A percentile compares a stretch with the other conserved stretches of the same genome.
Evolutionary conservation across 345 rosid species (phyloP).

Genomic region (Syzygium jambos): DNA sequence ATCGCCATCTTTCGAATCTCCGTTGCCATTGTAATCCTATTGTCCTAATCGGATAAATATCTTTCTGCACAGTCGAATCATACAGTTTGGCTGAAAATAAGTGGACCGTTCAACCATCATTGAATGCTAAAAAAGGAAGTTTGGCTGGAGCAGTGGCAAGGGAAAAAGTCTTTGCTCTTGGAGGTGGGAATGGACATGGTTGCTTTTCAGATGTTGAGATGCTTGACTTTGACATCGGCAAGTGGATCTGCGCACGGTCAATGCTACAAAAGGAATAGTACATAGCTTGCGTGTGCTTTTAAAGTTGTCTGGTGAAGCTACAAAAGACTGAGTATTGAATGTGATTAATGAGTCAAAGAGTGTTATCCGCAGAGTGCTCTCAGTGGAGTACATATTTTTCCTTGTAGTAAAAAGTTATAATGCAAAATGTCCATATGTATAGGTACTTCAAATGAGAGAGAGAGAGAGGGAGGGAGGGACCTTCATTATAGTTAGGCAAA

Average conservation of each 20-base stretch:
- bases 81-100: constrained; percentile 37
- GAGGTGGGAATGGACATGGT: neutral
- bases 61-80: constrained; percentile 47
- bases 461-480: no score
- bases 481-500: neutral
- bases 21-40: neutral
- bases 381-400: neutral
- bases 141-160: constrained; percentile 51
- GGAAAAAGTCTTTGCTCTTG: constrained; percentile 55
- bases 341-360: neutral
- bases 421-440: neutral
- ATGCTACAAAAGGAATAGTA: constrained; percentile 52
- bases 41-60: neutral
- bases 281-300: neutral
- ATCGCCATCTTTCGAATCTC: neutral
- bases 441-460: neutral
- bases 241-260: constrained; percentile 55
- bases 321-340: neutral
- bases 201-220: constrained; percentile 71
- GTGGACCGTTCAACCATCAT: constrained; percentile 51
- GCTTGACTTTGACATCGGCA: constrained; percentile 65
- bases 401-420: neutral
- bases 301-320: neutral
- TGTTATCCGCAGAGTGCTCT: neutral
- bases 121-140: constrained; percentile 42